Percentiles rank a stretch among this genome's conserved stretches.
Conservation (phyloP, 1,139 yeast species). For the Citeromyces hawaiiensis region DNA sequence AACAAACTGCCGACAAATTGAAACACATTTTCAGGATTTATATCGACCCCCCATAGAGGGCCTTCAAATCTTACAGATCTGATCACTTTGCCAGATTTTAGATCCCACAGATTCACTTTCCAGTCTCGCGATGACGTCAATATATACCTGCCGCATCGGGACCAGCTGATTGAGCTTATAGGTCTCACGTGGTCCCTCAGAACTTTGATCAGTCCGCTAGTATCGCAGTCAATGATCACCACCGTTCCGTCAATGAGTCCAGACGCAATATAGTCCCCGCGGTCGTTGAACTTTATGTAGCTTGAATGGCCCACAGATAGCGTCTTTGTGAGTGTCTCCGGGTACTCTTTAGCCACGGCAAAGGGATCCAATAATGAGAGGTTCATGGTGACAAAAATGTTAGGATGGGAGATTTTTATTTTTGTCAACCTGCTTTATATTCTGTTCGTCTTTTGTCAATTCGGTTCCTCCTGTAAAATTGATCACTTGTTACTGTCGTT, state of each 20-base stretch:
- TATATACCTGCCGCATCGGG: slow-evolving; percentile 56
- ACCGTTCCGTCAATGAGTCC: slow-evolving; percentile 77
- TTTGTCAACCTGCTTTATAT: no score
- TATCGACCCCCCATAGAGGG: slow-evolving; percentile 57
- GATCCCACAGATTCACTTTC: slow-evolving; percentile 75
- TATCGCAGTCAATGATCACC: slow-evolving; percentile 64
- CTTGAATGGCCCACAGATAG: slow-evolving; percentile 64
- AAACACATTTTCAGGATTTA: slow-evolving; percentile 34
- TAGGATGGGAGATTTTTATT: no score
- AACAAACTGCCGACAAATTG: slow-evolving; percentile 33
- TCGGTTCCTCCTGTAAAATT: no score
- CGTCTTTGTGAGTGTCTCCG: slow-evolving; percentile 65
- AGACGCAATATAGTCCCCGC: slow-evolving; percentile 82
- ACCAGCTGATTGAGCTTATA: slow-evolving; percentile 72
- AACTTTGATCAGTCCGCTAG: slow-evolving; percentile 41
- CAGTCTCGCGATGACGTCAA: slow-evolving; percentile 78
- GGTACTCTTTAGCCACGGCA: slow-evolving; percentile 84
- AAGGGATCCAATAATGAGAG: slow-evolving; percentile 85
- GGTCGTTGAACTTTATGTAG: slow-evolving; percentile 53
- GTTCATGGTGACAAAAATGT: slow-evolving; percentile 34
- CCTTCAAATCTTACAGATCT: slow-evolving; percentile 44
- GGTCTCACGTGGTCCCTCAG: slow-evolving; percentile 58
- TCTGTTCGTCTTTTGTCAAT: no score
- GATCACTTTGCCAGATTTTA: slow-evolving; percentile 28
- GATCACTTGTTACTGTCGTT: no score